A percentile compares a stretch with the other conserved stretches of the same genome.
Evolutionary conservation across 495 filamentous ascomycete genomes (phyloP).

Genomic region (Neurospora hispaniola): DNA sequence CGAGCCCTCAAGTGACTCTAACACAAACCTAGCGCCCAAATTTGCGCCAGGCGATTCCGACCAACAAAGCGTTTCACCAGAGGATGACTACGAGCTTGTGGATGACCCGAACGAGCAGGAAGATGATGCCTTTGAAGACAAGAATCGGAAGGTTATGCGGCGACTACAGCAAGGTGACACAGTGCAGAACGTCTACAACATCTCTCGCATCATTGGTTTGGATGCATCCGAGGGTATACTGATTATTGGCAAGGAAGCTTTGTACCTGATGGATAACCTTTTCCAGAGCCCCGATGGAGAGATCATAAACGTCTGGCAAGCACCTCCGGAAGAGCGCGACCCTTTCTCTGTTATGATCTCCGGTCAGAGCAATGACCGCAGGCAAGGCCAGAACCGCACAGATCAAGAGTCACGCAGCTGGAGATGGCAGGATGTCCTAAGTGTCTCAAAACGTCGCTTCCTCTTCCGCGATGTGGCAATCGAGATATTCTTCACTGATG

Average conservation of each 20-base stretch:
- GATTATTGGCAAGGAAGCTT: constrained; percentile 81
- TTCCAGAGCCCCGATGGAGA: constrained; percentile 93
- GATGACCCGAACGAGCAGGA: constrained; percentile 70
- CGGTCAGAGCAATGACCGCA: constrained; percentile 55
- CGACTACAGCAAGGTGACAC: constrained; percentile 83
- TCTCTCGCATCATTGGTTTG: constrained; percentile 85
- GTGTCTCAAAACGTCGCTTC: constrained; percentile 93
- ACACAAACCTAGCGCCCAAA: neutral
- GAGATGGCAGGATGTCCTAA: constrained; percentile 90
- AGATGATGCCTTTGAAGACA: constrained; percentile 85
- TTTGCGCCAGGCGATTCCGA: neutral
- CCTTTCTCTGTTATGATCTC: constrained; percentile 90
- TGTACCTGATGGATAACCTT: constrained; percentile 91
- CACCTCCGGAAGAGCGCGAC: constrained; percentile 83
- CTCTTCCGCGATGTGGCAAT: constrained; percentile 91
- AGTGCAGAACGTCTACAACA: constrained; percentile 90
- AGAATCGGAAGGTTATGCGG: constrained; percentile 93
- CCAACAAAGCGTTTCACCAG: constrained; percentile 37
- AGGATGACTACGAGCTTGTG: constrained; percentile 91
- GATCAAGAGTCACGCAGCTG: constrained; percentile 81
- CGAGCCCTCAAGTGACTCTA: constrained; percentile 8
- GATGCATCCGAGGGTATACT: constrained; percentile 87
- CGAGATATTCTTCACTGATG: constrained; percentile 94
- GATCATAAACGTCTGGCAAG: constrained; percentile 91
- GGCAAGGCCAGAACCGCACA: constrained; percentile 30